phyloP scores from a whole-genome alignment of 148 eudicot species.

The Dianthus caryophyllus region DNA sequence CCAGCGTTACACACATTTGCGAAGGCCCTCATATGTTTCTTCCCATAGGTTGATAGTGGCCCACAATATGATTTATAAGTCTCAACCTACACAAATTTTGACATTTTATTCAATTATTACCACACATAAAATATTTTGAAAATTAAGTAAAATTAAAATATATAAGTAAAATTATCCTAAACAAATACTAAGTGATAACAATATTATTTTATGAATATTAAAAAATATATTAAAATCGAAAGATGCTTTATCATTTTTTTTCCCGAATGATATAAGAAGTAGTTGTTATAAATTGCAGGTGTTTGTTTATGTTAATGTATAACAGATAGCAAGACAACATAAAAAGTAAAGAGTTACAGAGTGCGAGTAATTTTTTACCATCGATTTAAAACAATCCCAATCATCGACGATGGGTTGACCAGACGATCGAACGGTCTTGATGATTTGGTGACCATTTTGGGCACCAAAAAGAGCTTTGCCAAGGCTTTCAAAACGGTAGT shows the following conservation, averaged over 20 bases:
- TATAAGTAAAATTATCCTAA: no score
- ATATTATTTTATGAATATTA: no score
- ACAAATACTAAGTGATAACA: no score
- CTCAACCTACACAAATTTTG: slow-evolving; percentile 15
- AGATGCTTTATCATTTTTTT: no score
- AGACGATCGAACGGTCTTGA: slow-evolving; percentile 15
- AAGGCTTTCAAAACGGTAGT: slow-evolving; percentile 22
- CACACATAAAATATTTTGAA: no score
- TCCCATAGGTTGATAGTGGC: slow-evolving; percentile 28
- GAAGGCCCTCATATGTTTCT: slow-evolving; percentile 34
- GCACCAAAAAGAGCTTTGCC: slow-evolving; percentile 29
- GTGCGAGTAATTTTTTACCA: slow-evolving; percentile 15
- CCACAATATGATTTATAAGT: slow-evolving; percentile 34
- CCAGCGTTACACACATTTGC: slow-evolving; percentile 43
- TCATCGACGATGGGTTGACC: slow-evolving; percentile 36
- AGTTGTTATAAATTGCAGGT: no score
- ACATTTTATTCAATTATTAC: neutral
- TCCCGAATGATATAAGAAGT: no score
- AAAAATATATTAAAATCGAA: no score
- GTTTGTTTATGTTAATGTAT: no score
- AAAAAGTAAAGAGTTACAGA: no score
- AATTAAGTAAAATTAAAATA: no score
- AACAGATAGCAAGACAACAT: no score
- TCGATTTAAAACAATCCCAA: slow-evolving; percentile 35
- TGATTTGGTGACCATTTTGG: slow-evolving; percentile 13